Percentiles rank a stretch among this genome's conserved stretches.
phyloP scores from a whole-genome alignment of 2,329 filamentous ascomycete species.

The Byssoonygena ceratinophila region DNA sequence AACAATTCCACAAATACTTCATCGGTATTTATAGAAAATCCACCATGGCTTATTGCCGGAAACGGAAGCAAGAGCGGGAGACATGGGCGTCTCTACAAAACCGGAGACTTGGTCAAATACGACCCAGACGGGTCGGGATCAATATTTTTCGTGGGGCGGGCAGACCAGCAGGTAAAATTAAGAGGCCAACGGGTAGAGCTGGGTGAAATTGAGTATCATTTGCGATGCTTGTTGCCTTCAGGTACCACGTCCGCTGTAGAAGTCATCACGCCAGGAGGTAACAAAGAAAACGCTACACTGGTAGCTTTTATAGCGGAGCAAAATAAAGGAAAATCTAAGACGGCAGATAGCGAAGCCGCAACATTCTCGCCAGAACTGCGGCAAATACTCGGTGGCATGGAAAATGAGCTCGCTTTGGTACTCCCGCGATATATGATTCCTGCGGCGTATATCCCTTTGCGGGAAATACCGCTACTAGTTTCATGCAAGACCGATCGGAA shows the following conservation, averaged over 20 bases:
- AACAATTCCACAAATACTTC: conserved; percentile 39
- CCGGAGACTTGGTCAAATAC: conserved; percentile 29
- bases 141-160: conserved; percentile 26
- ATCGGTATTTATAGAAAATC: conserved; percentile 44
- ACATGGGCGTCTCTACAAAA: conserved; percentile 26
- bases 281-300: conserved; percentile 35
- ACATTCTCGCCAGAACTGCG: conserved; percentile 22
- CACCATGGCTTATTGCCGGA: conserved; percentile 21
- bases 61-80: conserved; percentile 3
- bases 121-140: conserved; percentile 25
- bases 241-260: conserved; percentile 41
- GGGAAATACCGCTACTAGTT: conserved; percentile 28
- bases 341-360: conserved; percentile 25
- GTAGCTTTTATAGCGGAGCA: conserved; percentile 38
- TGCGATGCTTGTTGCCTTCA: conserved; percentile 28
- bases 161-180: conserved; percentile 29
- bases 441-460: conserved; percentile 30
- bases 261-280: conserved; percentile 39
- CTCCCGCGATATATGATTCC: conserved; percentile 29
- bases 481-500: conserved; percentile 35
- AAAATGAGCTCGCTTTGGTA: conserved; percentile 29
- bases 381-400: conserved; percentile 25
- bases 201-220: conserved; percentile 26
- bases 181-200: conserved; percentile 30
- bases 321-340: conserved; percentile 23